Evolutionary conservation across 495 filamentous ascomycete genomes (phyloP), one percentile per base, ranked within the genome.

Genomic region (Neurospora sp.): DNA sequence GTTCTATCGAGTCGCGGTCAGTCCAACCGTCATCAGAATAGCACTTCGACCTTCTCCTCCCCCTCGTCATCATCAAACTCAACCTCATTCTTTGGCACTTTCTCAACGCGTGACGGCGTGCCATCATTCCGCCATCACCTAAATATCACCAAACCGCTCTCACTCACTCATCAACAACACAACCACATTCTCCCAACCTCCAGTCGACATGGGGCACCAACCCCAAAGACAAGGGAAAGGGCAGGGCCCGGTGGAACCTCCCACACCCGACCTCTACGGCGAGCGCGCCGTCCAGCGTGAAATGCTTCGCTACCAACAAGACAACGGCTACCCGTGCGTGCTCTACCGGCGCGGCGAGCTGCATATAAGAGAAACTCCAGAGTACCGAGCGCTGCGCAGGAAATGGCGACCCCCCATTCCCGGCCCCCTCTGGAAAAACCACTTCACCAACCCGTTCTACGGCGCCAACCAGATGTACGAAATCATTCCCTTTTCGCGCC

Each of bases 1-100:
- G 79, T 81, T 87, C 84, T 82, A 74, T 82, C 87, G 77, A n/a
- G 42, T 41, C 40, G 40, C 80, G 84, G 74, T 84, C 53, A 61
- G 27, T 27, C 12, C 22, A 35, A 61, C 81, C 53, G 16, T 70
- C 78, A 35, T 16, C 27, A 61, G 53, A 61, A 35, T 3, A 61
- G 27, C 53, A 65, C 22, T 65, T 65, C 27, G 7, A 18, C 12
- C 12, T 35, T 7, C 14, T 65, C 27, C 27, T 61, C 12, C 10
- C 35, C 20, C 5, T 59, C 20, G 1, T 27, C 48, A 22, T 59
- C 48, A 22, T 59, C 20, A 59, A 59, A 12, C 1, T 59, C 10
- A 27, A 3, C 20, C 48, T 59, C 48, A 53, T 59, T 59, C 16
- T 18, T 9, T 44, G 42, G 42, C 42, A 1, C 18, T 3, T 3